Evolutionary conservation across 129 eudicot species (phyloP).

Genomic region (Smallanthus sonchifolius): DNA sequence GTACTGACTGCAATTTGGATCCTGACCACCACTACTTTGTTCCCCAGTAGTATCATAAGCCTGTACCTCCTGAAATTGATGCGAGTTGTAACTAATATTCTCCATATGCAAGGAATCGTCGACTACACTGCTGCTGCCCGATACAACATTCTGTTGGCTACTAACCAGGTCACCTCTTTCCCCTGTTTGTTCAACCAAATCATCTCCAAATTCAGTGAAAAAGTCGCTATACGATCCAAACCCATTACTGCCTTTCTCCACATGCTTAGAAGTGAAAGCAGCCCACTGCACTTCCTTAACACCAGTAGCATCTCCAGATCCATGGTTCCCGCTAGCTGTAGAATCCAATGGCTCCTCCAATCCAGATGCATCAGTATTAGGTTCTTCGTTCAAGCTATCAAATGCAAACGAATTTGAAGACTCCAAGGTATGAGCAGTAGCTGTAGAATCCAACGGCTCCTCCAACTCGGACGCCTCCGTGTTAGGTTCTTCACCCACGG

Average conservation of each 20-base stretch:
- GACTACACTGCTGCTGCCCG: conserved; percentile 4
- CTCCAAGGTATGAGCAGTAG: conserved; percentile 5
- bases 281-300: conserved; percentile 90
- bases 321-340: not conserved
- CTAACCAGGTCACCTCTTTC: conserved; percentile 25
- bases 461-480: no score
- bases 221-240: conserved; percentile 70
- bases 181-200: conserved; percentile 23
- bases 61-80: conserved; percentile 45
- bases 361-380: conserved; percentile 15
- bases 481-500: no score
- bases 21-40: conserved; percentile 40
- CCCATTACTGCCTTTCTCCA: conserved; percentile 33
- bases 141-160: no score
- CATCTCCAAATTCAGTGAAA: conserved; percentile 55
- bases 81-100: conserved; percentile 25
- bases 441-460: no score
- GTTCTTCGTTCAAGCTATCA: conserved; percentile 27
- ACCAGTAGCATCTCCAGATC: conserved; percentile 38
- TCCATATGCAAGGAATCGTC: conserved; percentile 28
- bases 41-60: conserved; percentile 30
- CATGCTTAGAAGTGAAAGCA: conserved; percentile 51
- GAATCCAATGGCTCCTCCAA: not conserved
- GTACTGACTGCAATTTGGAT: conserved; percentile 45
- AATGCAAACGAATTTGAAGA: conserved; percentile 26